Base-by-base conservation (phyloP, 73 alveolate species). In the Breviolum minutum region DNA sequence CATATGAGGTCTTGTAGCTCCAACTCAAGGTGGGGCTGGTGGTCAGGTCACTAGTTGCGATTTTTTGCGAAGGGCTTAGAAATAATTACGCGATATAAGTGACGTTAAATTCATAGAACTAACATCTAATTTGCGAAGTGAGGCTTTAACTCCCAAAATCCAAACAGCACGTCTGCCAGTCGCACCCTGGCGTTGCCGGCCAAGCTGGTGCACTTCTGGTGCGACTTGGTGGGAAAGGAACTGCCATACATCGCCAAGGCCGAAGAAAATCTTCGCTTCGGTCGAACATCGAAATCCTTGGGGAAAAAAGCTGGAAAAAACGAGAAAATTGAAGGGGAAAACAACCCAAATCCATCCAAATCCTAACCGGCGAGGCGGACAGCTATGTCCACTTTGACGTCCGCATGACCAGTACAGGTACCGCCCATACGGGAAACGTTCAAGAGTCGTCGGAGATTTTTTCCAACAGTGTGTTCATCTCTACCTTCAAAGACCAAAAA, bases 131-230 rank as follows among this genome's bases (percentile, higher is more conserved):
- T 40, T 40, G 54, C 5, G 54, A 40, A 3, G 54, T 40, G 54
- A 40, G 54, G 54, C 54, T 40, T 40, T 40, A 40, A 40, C 54
- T 40, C 54, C 54, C 77, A 14, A 22, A 68, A 68, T 22, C 17
- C 77, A 68, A 1, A 68, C 17, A 68, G 8, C 77, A 17, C n/a
- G n/a, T 68, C 77, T 2, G 77, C 77, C 77, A 68, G 77, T 68
- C 77, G 77, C 77, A 68, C 77, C n/a, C 77, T 68, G 77, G 77
- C 77, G 77, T 22, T 68, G n/a, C 77, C 77, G 24, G 77, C 77
- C n/a, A 68, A 22, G n/a, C 77, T 68, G 77, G 77, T 68, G 77
- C n/a, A 68, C 77, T 68, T 68, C 24, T 68, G 77, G 77, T 68
- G 77, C 77, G n/a, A 68, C 17, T 22, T 68, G n/a, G 24, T 22